Conservation (phyloP, 2,329 filamentous ascomycete genomes). For the Mycosphaerella sp. region DNA sequence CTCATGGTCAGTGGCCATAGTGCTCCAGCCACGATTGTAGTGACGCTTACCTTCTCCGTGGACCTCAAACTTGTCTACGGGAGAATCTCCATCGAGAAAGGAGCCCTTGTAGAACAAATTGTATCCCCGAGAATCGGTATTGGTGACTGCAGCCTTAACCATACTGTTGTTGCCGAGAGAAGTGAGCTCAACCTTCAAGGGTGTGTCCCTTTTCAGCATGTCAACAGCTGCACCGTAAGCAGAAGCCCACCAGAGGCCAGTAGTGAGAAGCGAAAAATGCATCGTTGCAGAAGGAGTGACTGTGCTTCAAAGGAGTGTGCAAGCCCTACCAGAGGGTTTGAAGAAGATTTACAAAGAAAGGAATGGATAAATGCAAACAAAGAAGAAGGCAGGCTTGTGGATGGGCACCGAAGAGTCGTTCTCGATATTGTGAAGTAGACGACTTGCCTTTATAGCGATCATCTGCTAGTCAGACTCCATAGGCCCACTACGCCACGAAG, state of each 20-base stretch:
- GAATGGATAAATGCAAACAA: background rate
- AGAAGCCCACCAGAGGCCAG: background rate
- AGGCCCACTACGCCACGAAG: background rate
- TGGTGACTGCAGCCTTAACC: conserved; percentile 25
- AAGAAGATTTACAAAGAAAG: conserved; percentile 1
- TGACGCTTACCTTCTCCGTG: conserved; percentile 15
- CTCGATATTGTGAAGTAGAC: conserved; percentile 1
- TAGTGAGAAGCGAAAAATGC: conserved; percentile 1
- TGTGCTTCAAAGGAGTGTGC: conserved; percentile 1
- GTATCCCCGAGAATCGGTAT: conserved; percentile 22
- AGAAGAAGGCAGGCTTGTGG: background rate
- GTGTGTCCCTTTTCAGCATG: conserved; percentile 19
- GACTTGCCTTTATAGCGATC: conserved; percentile 10
- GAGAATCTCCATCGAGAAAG: conserved; percentile 24
- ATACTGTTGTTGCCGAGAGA: conserved; percentile 19
- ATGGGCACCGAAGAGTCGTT: background rate
- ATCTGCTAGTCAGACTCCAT: background rate
- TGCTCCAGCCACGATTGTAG: background rate
- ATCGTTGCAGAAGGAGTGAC: background rate
- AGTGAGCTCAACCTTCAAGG: conserved; percentile 22
- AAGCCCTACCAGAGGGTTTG: conserved; percentile 7
- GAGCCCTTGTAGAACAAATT: conserved; percentile 26
- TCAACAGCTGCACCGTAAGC: conserved; percentile 13
- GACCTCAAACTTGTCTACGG: conserved; percentile 25
- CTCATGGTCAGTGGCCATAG: background rate